These are phyloP conservation scores for Leccinum angustisporum DNA, from an alignment of 1,284 basidiomycete genomes.

Conservation along the genomic window DNA sequence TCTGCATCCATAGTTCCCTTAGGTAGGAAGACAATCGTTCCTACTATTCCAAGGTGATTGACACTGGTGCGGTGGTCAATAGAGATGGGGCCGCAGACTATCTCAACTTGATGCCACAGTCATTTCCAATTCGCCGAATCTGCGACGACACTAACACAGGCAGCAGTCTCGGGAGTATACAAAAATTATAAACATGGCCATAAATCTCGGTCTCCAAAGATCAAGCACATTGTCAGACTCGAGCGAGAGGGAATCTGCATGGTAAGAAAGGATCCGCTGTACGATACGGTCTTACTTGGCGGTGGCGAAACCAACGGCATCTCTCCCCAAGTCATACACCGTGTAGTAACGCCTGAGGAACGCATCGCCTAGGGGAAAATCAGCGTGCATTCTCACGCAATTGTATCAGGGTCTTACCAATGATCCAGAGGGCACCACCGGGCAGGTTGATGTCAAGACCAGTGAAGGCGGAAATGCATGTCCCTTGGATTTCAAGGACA, in stretches of 20 bases:
- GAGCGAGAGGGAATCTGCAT: conserved; percentile 9
- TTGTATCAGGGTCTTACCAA: conserved; percentile 58
- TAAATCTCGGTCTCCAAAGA: conserved; percentile 6
- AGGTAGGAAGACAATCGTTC: not conserved
- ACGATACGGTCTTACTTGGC: conserved; percentile 17
- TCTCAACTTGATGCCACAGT: not conserved
- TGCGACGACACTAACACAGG: not conserved
- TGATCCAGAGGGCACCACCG: conserved; percentile 88
- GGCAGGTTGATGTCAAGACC: conserved; percentile 91
- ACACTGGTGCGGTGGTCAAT: not conserved
- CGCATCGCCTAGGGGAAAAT: conserved; percentile 59
- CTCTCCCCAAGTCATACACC: conserved; percentile 84
- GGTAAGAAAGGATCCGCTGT: not conserved
- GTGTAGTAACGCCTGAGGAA: conserved; percentile 92
- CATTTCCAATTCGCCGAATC: conserved; percentile 7
- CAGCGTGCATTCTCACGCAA: conserved; percentile 8
- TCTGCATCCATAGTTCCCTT: conserved; percentile 18
- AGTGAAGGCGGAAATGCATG: conserved; percentile 94
- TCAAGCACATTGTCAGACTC: conserved; percentile 13
- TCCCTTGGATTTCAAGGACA: conserved; percentile 83
- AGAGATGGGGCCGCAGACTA: not conserved
- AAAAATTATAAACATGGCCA: not conserved
- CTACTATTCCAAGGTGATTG: not conserved
- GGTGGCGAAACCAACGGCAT: conserved; percentile 86
- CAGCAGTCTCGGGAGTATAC: not conserved